Conservation (phyloP, 208 protist genomes). For the Leptomonas pyrrhocoris region DNA sequence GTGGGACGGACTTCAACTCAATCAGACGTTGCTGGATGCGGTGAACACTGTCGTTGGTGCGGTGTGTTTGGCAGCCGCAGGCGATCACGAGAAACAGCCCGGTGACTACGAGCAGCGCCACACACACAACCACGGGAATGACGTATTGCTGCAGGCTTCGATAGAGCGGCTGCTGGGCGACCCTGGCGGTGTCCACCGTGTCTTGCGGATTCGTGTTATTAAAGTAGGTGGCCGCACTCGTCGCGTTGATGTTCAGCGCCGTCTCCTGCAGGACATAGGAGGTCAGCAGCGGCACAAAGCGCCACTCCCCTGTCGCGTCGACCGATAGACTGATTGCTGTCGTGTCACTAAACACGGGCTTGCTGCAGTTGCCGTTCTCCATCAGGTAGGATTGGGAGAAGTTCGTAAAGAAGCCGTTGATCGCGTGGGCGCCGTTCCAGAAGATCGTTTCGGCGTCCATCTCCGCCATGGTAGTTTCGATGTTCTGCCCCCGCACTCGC, state of each 20-base stretch:
- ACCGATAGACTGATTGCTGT: conserved; percentile 19
- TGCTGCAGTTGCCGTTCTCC: conserved; percentile 30
- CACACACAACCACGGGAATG: conserved; percentile 16
- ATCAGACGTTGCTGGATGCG: conserved; percentile 8
- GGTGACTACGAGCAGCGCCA: conserved; percentile 4
- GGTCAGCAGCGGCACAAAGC: conserved; percentile 24
- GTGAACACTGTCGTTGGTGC: background rate
- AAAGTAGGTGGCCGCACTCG: background rate
- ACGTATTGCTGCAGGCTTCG: conserved; percentile 3
- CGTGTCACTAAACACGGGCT: background rate
- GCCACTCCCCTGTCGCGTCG: conserved; percentile 38
- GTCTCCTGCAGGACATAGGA: conserved; percentile 29
- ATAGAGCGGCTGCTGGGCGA: conserved; percentile 4
- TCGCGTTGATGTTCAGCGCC: background rate
- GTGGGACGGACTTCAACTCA: conserved; percentile 7
- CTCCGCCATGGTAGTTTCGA: conserved; percentile 11
- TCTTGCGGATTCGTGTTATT: conserved; percentile 13
- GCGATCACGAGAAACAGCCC: conserved; percentile 15
- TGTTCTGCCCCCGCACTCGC: conserved; percentile 10
- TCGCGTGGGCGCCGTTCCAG: conserved; percentile 25
- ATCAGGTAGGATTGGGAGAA: conserved; percentile 26
- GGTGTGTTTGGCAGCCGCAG: background rate
- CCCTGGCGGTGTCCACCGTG: background rate
- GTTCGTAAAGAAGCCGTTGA: conserved; percentile 40
- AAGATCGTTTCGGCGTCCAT: conserved; percentile 30